Evolutionary conservation across 192 early-diverging fungal species (phyloP).

Genomic region (Chytriomyces confervae): DNA sequence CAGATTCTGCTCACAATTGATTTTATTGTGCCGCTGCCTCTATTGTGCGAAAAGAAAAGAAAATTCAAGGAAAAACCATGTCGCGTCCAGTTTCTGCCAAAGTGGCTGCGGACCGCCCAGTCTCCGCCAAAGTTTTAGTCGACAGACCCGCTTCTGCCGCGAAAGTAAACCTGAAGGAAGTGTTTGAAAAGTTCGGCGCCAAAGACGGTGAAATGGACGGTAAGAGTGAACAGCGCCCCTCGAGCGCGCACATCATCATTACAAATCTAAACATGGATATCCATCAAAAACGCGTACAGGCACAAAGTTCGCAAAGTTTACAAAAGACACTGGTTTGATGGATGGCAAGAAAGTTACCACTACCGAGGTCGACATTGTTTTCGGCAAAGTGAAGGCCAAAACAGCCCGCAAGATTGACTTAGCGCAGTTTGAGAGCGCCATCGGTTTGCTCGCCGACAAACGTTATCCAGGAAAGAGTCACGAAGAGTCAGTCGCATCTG

Average conservation of each 20-base stretch:
- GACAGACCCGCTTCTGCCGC: not conserved
- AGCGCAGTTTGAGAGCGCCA: slow-evolving; percentile 43
- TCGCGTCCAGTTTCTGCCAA: not conserved
- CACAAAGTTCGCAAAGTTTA: slow-evolving; percentile 57
- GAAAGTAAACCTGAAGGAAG: slow-evolving; percentile 18
- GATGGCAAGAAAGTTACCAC: slow-evolving; percentile 51
- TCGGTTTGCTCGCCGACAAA: slow-evolving; percentile 51
- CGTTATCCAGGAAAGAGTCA: slow-evolving; percentile 49
- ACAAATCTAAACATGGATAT: not conserved
- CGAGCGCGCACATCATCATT: not conserved
- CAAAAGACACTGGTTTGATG: slow-evolving; percentile 49
- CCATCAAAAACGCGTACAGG: slow-evolving; percentile 4
- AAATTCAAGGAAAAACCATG: not conserved
- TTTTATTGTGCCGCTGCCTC: not conserved
- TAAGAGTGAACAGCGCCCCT: not conserved
- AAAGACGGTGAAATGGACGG: slow-evolving; percentile 32
- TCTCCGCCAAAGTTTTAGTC: too few relatives aligned
- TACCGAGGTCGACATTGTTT: slow-evolving; percentile 61
- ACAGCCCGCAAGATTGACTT: slow-evolving; percentile 51
- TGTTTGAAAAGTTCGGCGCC: slow-evolving; percentile 33
- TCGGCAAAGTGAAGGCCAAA: slow-evolving; percentile 62
- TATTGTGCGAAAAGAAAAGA: not conserved
- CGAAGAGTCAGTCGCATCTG: slow-evolving; percentile 36
- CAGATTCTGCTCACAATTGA: too few relatives aligned
- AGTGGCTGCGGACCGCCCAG: not conserved